Base-by-base conservation (phyloP, 805 yeast genomes). In the Brettanomyces bruxellensis region DNA sequence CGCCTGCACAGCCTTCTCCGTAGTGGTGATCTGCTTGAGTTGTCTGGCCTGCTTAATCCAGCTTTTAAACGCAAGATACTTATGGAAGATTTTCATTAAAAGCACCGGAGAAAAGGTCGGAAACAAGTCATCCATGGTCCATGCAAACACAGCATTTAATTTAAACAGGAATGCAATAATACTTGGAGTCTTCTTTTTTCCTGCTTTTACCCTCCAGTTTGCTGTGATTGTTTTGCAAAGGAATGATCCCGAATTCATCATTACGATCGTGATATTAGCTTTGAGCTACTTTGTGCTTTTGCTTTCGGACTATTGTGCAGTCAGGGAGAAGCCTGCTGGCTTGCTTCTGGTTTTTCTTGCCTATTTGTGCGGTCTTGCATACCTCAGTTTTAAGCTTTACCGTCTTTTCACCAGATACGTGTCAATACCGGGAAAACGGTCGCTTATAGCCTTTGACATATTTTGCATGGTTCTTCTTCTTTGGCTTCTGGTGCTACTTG, bases 201-300 rank as follows among this genome's bases (percentile, higher is more conserved):
- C 71, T 25, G 74, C 70, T 2, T 72, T 70, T 58, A 69, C 75
- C 3, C 58, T 71, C 9, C 76, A 72, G 50, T 72, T 69, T 47
- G 58, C 69, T 13, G 68, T 69, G 30, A 69, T 71, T 44, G 66
- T 68, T 61, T 56, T 71, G 11, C 47, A 55, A 14, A 57, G 62
- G 37, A 55, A 55, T 40, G 68, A 70, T 12, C 59, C 57, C 4
- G 76, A 72, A 54, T 72, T 72, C 51, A 65, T 65, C n/a, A 52
- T 71, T 38, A 72, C 76, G 0, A 60, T 70, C n/a, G 38, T 50
- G 24, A 45, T 49, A 3, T 46, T 52, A 22, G 52, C 44, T 4
- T 39, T 56, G 9, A 47, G 75, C 23, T 40, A 40, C 34, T 25
- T 40, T n/a, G 23, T 40, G 3, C 49, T 72, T 30, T 35, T 64